A percentile compares a stretch with the other conserved stretches of the same genome.
Evolutionary conservation across 768 basidiomycete species (phyloP).

Genomic region (Boletus huronensis): DNA sequence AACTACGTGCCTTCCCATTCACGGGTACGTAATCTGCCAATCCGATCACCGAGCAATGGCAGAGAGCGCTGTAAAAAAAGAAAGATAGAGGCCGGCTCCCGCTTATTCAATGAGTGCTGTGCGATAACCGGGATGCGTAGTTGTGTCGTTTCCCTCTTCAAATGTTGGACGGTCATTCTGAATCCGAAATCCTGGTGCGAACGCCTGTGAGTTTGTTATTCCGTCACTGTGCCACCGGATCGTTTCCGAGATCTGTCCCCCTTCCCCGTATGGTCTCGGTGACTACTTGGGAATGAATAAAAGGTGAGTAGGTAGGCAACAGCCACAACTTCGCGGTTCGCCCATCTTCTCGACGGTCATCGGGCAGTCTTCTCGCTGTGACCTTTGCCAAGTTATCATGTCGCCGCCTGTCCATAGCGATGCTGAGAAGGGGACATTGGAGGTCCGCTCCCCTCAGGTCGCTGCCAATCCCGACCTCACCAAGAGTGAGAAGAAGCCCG

Average conservation of each 20-base stretch:
- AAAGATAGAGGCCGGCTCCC: constrained; percentile 12
- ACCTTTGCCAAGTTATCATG: constrained; percentile 32
- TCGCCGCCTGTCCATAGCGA: constrained; percentile 46
- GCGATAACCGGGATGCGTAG: background rate
- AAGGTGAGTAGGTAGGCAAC: constrained; percentile 7
- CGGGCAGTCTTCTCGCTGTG: constrained; percentile 13
- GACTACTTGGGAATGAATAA: constrained; percentile 18
- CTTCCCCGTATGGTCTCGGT: constrained; percentile 11
- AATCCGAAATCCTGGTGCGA: constrained; percentile 11
- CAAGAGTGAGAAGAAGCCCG: constrained; percentile 40
- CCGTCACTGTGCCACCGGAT: constrained; percentile 6
- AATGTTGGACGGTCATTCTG: constrained; percentile 11
- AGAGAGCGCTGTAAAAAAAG: background rate
- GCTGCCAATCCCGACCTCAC: constrained; percentile 29
- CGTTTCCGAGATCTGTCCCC: constrained; percentile 17
- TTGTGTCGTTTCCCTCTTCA: background rate
- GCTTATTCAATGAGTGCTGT: constrained; percentile 5
- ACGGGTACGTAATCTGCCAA: background rate
- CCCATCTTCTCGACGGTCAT: constrained; percentile 8
- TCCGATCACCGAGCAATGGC: background rate
- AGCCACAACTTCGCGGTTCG: background rate
- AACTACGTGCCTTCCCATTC: background rate
- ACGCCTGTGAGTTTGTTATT: constrained; percentile 8
- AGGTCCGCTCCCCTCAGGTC: constrained; percentile 36
- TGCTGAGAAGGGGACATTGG: constrained; percentile 57